Conservation (phyloP, 108 stramenopile species). For the Cyclotella baltica region DNA sequence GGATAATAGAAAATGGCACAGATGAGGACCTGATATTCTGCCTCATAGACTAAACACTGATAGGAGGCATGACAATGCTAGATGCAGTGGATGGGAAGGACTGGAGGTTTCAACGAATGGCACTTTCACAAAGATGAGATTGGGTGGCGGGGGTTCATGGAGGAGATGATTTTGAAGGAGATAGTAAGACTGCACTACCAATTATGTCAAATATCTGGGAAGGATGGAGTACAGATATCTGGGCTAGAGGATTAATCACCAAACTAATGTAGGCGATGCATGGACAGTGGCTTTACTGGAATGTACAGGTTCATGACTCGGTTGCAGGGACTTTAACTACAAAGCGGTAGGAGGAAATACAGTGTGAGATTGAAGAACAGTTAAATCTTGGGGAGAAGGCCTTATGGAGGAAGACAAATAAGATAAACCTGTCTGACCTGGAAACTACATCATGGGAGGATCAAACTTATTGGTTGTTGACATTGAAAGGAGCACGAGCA, state of each 20-base stretch:
- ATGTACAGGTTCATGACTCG: constrained; percentile 2
- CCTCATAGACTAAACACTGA: background rate
- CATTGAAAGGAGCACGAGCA: background rate
- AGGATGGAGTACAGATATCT: background rate
- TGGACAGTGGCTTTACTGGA: background rate
- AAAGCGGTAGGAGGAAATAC: background rate
- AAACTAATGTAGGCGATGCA: background rate
- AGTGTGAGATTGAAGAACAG: background rate
- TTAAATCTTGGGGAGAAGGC: background rate
- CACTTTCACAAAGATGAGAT: background rate
- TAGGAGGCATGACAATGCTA: background rate
- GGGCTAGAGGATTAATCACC: background rate
- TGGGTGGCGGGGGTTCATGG: background rate
- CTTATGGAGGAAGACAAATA: constrained; percentile 18
- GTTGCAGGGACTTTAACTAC: background rate
- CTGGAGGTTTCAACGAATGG: background rate
- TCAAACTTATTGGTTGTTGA: background rate
- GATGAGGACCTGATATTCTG: background rate
- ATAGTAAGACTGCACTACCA: background rate
- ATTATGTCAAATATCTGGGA: background rate
- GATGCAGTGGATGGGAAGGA: background rate
- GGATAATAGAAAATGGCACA: background rate
- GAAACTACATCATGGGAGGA: background rate
- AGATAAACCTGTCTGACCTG: background rate
- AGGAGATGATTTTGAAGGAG: too few relatives aligned